Percentiles rank a stretch among this genome's conserved stretches.
Evolutionary conservation across 345 rosid species (phyloP).

Genomic region (Populus deltoides): DNA sequence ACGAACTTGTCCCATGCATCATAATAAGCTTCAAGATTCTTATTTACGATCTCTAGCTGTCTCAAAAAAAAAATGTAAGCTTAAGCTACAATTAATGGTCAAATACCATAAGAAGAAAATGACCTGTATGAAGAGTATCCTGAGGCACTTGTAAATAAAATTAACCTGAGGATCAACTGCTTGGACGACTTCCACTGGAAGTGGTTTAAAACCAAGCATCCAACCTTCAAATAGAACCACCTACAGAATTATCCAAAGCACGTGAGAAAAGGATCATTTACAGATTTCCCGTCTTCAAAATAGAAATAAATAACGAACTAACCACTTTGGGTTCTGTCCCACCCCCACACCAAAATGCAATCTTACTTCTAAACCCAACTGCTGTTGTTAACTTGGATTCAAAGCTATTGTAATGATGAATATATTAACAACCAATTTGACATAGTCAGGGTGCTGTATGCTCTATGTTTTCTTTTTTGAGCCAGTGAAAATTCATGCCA

Average conservation of each 20-base stretch:
- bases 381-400: neutral
- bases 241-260: conserved; percentile 35
- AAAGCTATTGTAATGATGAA: neutral
- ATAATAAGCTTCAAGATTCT: conserved; percentile 81
- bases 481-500: neutral
- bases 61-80: conserved; percentile 8
- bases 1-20: conserved; percentile 90
- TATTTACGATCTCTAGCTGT: conserved; percentile 73
- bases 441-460: neutral
- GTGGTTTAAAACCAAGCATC: conserved; percentile 96
- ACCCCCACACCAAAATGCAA: neutral
- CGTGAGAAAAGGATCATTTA: neutral
- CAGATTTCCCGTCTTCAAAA: neutral
- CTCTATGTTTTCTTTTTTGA: neutral
- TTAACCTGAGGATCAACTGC: conserved; percentile 88
- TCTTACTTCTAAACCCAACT: too few relatives aligned
- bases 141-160: neutral
- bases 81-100: neutral
- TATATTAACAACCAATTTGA: neutral
- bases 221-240: conserved; percentile 91
- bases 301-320: neutral
- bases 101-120: neutral
- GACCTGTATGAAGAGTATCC: neutral
- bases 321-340: too few relatives aligned
- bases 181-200: conserved; percentile 53